Conservation (phyloP, 2,329 filamentous ascomycete genomes). For the Fusarium devonianum region DNA sequence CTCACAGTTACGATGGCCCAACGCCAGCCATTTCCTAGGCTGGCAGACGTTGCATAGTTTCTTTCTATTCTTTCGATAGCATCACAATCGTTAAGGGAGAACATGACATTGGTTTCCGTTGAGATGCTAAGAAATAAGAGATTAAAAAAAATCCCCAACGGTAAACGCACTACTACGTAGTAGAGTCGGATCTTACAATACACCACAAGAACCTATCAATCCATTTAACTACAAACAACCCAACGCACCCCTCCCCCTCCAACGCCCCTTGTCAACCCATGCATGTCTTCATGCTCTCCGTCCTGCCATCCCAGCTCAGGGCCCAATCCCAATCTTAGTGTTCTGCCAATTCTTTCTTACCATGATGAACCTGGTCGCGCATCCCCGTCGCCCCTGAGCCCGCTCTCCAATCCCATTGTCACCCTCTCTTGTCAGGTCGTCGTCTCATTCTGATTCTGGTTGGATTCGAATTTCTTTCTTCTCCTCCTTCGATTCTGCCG, state of each 20-base stretch:
- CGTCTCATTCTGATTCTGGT: conserved; percentile 21
- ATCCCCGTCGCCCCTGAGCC: conserved; percentile 36
- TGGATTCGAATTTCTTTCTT: conserved; percentile 15
- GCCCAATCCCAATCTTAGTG: conserved; percentile 34
- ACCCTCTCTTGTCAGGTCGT: conserved; percentile 34
- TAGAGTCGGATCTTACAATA: too few species aligned
- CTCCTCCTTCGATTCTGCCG: conserved; percentile 21
- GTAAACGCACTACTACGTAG: too few species aligned
- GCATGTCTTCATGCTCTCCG: conserved; percentile 29
- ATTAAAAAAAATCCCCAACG: too few species aligned
- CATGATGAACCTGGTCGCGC: conserved; percentile 32
- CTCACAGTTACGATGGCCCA: conserved; percentile 20
- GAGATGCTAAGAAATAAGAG: too few species aligned
- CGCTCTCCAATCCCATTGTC: conserved; percentile 29
- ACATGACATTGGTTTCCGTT: too few species aligned
- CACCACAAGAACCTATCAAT: conserved; percentile 8
- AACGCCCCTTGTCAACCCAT: conserved; percentile 19
- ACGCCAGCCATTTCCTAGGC: conserved; percentile 9
- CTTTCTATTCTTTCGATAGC: not conserved
- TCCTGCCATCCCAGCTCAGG: conserved; percentile 24
- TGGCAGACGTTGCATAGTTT: not conserved
- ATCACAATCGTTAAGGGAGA: too few species aligned
- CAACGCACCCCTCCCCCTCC: conserved; percentile 10
- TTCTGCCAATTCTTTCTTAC: conserved; percentile 21
- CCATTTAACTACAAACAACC: conserved; percentile 14